Evolutionary conservation across 1,284 basidiomycete species (phyloP), one percentile per base, ranked within the genome.

Genomic region (Ceratobasidium sp.): DNA sequence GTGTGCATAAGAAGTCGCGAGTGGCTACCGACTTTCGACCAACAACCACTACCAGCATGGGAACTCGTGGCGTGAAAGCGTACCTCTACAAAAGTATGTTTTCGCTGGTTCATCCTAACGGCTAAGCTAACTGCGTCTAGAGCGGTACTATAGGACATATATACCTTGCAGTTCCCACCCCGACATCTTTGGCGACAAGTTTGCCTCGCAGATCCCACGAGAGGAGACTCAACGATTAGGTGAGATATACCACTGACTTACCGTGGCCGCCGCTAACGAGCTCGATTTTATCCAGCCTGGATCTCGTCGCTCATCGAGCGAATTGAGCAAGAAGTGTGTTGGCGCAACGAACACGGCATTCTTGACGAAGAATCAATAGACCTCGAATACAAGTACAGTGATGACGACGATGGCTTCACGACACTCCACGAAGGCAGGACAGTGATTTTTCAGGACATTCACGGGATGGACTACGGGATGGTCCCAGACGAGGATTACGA

Each of bases 61-160:
- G 23, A 9, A 55, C 53, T 55, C 23, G 53, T 26, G 53, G 53
- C 18, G 15, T 20, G 13, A 15, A n/a, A n/a, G 53, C 53, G n/a
- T 55, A 55, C n/a, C 53, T 13, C 23, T 55, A 55, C 23, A 55
- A 55, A 9, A 55, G 53, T 55, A 55, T n/a, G 53, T 55, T 9
- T 55, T 26, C 7, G 15, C 53, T 9, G 7, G 20, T 55, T 55
- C 53, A 15, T 15, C 7, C 7, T 15, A 55, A 55, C 53, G 18
- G 18, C 18, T 10, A 55, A 20, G 53, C 53, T 55, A 9, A n/a
- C 15, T 60, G 26, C 12, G n/a, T 33, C 13, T 60, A 71, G 68
- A 71, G n/a, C 56, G 33, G 39, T 71, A 71, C n/a, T 71, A 71
- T 44, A 51, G 49, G 3, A 7, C 15, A 40, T 56, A 40, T 58